Conservation (phyloP, 2,329 filamentous ascomycete genomes). For the Colletotrichum sp. region DNA sequence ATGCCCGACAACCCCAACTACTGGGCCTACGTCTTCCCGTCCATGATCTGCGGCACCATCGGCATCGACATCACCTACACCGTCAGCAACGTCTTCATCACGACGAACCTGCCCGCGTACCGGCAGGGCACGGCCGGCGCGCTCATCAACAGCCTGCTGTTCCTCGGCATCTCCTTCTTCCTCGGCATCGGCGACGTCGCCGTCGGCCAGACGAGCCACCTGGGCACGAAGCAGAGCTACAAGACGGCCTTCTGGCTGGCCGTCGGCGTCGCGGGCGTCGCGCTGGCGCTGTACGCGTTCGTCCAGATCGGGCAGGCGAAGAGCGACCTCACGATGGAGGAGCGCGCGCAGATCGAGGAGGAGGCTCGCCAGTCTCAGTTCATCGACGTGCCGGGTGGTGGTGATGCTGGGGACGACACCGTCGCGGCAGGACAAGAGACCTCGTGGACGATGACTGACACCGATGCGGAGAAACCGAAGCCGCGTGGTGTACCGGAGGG, state of each 20-base stretch:
- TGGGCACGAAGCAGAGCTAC: conserved; percentile 59
- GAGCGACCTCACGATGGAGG: conserved; percentile 25
- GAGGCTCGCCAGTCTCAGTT: background rate
- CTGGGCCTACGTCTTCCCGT: conserved; percentile 78
- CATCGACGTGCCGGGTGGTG: background rate
- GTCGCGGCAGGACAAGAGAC: background rate
- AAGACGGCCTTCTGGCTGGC: conserved; percentile 72
- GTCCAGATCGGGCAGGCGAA: conserved; percentile 39
- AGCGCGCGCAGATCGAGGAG: conserved; percentile 21
- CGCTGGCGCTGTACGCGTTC: conserved; percentile 60
- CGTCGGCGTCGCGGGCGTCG: conserved; percentile 56
- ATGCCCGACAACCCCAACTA: conserved; percentile 66
- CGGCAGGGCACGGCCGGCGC: conserved; percentile 76
- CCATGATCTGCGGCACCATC: conserved; percentile 72
- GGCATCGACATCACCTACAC: conserved; percentile 80
- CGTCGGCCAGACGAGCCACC: conserved; percentile 51
- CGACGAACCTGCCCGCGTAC: conserved; percentile 69
- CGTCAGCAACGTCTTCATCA: conserved; percentile 79
- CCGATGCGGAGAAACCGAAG: background rate
- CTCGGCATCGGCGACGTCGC: conserved; percentile 74
- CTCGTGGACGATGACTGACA: conserved; percentile 2
- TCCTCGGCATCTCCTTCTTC: conserved; percentile 75
- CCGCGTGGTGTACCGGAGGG: background rate
- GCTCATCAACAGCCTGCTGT: conserved; percentile 72
- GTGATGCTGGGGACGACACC: background rate